Conservation (phyloP, 2,329 filamentous ascomycete genomes). For the Botrytis sinoallii region DNA sequence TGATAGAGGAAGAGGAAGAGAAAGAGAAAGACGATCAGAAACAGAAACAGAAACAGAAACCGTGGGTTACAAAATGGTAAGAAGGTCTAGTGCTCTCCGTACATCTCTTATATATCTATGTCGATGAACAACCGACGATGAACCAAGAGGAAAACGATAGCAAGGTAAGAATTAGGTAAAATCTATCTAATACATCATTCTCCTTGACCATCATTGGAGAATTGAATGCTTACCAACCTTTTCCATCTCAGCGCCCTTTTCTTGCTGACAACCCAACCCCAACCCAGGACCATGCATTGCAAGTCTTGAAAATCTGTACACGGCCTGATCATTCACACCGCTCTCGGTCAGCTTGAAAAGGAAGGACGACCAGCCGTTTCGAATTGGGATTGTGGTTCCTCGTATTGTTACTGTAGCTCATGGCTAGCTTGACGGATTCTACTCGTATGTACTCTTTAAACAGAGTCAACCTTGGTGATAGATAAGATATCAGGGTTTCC, state of each 20-base stretch:
- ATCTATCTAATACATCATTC: not conserved
- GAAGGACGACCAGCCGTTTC: slow-evolving; percentile 11
- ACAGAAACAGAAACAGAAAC: not conserved
- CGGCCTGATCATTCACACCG: slow-evolving; percentile 8
- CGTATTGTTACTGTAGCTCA: not conserved
- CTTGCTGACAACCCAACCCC: not conserved
- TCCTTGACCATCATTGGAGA: not conserved
- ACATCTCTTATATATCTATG: not conserved
- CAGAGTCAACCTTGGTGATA: not conserved
- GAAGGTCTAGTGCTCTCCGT: not conserved
- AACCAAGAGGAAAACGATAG: not conserved
- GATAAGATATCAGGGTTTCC: not conserved
- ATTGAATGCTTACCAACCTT: not conserved
- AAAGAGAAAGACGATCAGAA: not conserved
- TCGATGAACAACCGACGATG: not conserved
- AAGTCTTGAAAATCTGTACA: not conserved
- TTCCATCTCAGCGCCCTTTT: not conserved
- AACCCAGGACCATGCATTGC: not conserved
- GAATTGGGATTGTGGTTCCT: not conserved
- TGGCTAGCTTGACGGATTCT: not conserved
- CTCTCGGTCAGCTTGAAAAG: slow-evolving; percentile 18
- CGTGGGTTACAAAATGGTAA: not conserved
- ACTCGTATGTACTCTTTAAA: not conserved
- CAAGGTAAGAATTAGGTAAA: not conserved
- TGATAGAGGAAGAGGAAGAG: not conserved